Base-by-base conservation (phyloP, 768 basidiomycete genomes). In the Amanita fuliginea region DNA sequence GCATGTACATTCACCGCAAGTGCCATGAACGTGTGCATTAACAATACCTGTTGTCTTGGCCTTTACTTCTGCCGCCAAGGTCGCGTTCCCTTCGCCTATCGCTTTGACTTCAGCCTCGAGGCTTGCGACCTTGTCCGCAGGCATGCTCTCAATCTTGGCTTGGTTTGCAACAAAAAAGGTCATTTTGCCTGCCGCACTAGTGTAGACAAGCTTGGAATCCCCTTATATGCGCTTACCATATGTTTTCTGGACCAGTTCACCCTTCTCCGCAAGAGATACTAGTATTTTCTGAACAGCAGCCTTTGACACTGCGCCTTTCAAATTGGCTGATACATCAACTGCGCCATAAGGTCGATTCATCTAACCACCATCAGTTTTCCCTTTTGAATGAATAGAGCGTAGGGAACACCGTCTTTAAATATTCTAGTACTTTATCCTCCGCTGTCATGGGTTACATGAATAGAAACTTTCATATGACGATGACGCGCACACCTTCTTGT, bases 301-400 rank as follows among this genome's bases (percentile, higher is more conserved):
- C 61, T 96, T 96, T 6, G 88, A 81, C 4, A 95, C 82, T 8
- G 83, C 83, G 45, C 88, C 88, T 64, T 94, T 94, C 26, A 96
- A 68, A 65, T 96, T 96, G 8, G 91, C 88, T 13, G 86, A 76
- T 4, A 95, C 82, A 61, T 96, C 92, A 32, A 93, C 91, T 53
- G 89, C 90, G 6, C 91, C 91, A 59, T 83, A 94, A 5, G 91
- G 91, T n/a, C 91, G 76, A 64, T 95, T 95, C 79, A 91, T 88
- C 88, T 92, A 58, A 33, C 40, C 51, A 46, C 48, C 45, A 43
- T 53, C 32, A 42, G 14, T 47, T 26, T n/a, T 11, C 24, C 18
- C 18, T 18, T 34, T 33, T 42, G 26, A 11, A 46, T 13, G 18
- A 13, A 19, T n/a, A n/a, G n/a, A n/a, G n/a, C 14, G 14, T 26